A percentile compares a stretch with the other conserved stretches of the same genome.
phyloP scores from a whole-genome alignment of 2,329 filamentous ascomycete species.

The Fusarium bactridioides region DNA sequence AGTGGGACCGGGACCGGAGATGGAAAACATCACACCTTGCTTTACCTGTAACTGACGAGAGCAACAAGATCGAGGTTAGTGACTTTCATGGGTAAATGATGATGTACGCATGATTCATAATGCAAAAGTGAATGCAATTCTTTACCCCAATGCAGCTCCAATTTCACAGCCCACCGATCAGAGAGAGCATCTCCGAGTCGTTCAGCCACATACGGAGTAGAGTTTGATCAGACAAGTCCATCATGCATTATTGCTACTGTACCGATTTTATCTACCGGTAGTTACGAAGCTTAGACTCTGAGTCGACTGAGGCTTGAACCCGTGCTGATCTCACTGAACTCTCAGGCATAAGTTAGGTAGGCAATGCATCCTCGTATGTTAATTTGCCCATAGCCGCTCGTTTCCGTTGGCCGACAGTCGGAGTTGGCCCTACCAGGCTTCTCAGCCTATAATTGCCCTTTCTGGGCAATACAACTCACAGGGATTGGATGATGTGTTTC shows the following conservation, averaged over 20 bases:
- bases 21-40: slow-evolving; percentile 7
- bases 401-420: slow-evolving; percentile 37
- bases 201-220: background rate
- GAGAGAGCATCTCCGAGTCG: background rate
- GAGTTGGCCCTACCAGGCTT: background rate
- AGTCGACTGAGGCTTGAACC: background rate
- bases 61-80: slow-evolving; percentile 2
- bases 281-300: background rate
- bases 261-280: background rate
- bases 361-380: slow-evolving; percentile 23
- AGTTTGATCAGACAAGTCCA: slow-evolving; percentile 17
- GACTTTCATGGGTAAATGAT: background rate
- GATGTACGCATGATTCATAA: slow-evolving; percentile 1
- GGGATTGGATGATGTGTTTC: slow-evolving; percentile 12
- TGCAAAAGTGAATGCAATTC: slow-evolving; percentile 2
- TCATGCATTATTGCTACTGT: background rate
- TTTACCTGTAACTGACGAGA: slow-evolving; percentile 9
- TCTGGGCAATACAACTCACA: slow-evolving; percentile 24
- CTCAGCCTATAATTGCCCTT: slow-evolving; percentile 8
- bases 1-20: slow-evolving; percentile 30
- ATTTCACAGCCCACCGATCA: background rate
- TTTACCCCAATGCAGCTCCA: slow-evolving; percentile 11
- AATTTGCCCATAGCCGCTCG: slow-evolving; percentile 9
- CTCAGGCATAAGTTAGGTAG: background rate
- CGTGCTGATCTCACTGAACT: background rate